These are phyloP conservation scores for Globisporangium cystogenes DNA, from an alignment of 352 stramenopile species.

Conservation along the genomic window DNA sequence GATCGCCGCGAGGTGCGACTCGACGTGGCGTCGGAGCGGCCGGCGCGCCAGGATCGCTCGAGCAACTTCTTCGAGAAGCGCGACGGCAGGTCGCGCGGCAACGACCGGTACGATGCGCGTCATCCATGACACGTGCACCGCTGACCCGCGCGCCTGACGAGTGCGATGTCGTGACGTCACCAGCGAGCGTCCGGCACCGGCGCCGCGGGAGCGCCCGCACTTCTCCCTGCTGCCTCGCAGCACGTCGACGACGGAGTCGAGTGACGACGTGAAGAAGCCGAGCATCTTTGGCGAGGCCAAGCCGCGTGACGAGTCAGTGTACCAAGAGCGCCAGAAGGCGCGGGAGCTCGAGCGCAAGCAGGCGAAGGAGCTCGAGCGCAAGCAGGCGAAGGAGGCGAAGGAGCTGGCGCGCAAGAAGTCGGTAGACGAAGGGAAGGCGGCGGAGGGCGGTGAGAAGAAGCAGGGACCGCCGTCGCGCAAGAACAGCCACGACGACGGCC, in stretches of 20 bases:
- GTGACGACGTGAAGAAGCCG: conserved; percentile 27
- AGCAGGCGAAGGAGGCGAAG: conserved; percentile 23
- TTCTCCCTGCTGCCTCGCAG: conserved; percentile 52
- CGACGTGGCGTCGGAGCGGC: conserved; percentile 63
- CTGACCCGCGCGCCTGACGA: background rate
- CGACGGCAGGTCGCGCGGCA: conserved; percentile 23
- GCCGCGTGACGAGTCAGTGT: conserved; percentile 63
- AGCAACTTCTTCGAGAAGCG: conserved; percentile 53
- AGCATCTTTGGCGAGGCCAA: conserved; percentile 87
- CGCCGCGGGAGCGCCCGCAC: conserved; percentile 41
- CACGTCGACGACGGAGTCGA: conserved; percentile 29
- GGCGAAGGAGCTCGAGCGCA: conserved; percentile 19
- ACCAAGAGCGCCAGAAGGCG: conserved; percentile 63
- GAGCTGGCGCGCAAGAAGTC: conserved; percentile 11
- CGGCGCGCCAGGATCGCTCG: conserved; percentile 32
- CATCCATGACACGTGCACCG: background rate
- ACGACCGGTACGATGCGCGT: conserved; percentile 21
- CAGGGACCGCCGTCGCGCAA: conserved; percentile 16
- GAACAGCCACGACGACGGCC: conserved; percentile 39
- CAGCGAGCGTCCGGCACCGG: conserved; percentile 14
- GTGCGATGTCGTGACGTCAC: background rate
- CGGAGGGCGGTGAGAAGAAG: conserved; percentile 22
- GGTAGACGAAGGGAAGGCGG: conserved; percentile 13
- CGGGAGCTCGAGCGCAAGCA: conserved; percentile 58
- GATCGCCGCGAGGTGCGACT: conserved; percentile 54